These are phyloP conservation scores for Tulasnella sp. DNA, from an alignment of 768 basidiomycete genomes.

Conservation along the genomic window DNA sequence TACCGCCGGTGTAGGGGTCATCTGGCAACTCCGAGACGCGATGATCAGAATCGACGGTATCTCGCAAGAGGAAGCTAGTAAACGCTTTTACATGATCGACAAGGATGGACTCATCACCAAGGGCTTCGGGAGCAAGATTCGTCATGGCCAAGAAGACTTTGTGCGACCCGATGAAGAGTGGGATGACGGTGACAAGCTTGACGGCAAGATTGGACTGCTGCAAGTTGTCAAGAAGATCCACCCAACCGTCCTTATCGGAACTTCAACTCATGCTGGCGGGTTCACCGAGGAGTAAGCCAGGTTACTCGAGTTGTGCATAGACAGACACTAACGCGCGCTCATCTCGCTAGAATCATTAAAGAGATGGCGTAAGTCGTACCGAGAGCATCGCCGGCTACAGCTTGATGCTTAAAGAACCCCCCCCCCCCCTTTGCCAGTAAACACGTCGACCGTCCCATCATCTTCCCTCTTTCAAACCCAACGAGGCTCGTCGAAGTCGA, in stretches of 20 bases:
- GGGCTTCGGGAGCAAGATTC: constrained; percentile 37
- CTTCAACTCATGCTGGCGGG: constrained; percentile 67
- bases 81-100: constrained; percentile 67
- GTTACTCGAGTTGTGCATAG: background rate
- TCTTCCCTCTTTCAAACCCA: constrained; percentile 79
- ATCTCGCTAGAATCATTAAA: constrained; percentile 12
- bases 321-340: background rate
- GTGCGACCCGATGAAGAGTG: constrained; percentile 48
- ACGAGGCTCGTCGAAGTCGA: constrained; percentile 66
- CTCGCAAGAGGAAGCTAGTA: constrained; percentile 50
- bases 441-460: constrained; percentile 64
- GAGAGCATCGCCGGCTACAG: background rate
- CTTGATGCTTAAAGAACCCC: constrained; percentile 13
- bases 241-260: constrained; percentile 80
- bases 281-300: constrained; percentile 56
- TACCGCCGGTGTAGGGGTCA: constrained; percentile 54
- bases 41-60: constrained; percentile 46
- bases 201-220: constrained; percentile 47
- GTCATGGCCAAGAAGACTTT: constrained; percentile 46
- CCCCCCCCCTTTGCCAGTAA: constrained; percentile 31
- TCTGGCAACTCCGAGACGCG: constrained; percentile 67
- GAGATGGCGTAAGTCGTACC: constrained; percentile 11
- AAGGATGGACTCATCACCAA: constrained; percentile 51
- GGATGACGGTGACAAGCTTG: constrained; percentile 30
- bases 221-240: constrained; percentile 64